Evolutionary conservation across 345 rosid genomes (phyloP), one percentile per base, ranked within the genome.

Genomic region (Linum tenue): DNA sequence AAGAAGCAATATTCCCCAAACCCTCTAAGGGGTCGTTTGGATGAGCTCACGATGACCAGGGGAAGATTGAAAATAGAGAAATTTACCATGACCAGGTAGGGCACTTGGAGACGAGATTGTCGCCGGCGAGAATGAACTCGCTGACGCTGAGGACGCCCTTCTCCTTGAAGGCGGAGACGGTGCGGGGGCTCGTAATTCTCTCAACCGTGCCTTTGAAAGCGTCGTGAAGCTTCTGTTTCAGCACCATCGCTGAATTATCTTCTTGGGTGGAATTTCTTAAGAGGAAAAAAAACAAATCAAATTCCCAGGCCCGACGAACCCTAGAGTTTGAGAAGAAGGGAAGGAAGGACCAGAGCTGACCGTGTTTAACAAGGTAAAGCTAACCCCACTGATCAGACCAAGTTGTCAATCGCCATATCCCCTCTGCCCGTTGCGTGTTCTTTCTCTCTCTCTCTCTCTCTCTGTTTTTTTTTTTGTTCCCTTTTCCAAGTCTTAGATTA

Each of bases 21-120:
- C 10, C 50, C 50, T 5, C 3, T 5, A 43, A 43, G 6, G 31
- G 31, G 31, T 22, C 31, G 31, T 22, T 22, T 22, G 31, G 31
- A 22, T 22, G 31, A 43, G 50, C 50, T 43, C 3, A 43, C 50
- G 50, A 43, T 7, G 10, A 43, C 31, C 31, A 37, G 2, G 1
- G 67, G 17, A 9, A 22, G 31, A 43, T 56, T 7, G 37, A 39
- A 0, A 35, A n/a, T 42, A 68, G 17, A 11, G 40, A 8, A 58
- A 41, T 37, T 60, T 79, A 90, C 99, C 99, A 94, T 38, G 97
- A 94, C 99, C 99, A 91, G 68, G 99, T 94, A 17, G 99, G 99
- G 77, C 99, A 94, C 77, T 94, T 94, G 62, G 96, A 80, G 73
- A 91, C 99, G 71, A 94, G 97, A 73, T 95, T 95, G 66, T 95